Conservation (phyloP, 2,329 filamentous ascomycete genomes). For the Pseudocercospora fuligena region DNA sequence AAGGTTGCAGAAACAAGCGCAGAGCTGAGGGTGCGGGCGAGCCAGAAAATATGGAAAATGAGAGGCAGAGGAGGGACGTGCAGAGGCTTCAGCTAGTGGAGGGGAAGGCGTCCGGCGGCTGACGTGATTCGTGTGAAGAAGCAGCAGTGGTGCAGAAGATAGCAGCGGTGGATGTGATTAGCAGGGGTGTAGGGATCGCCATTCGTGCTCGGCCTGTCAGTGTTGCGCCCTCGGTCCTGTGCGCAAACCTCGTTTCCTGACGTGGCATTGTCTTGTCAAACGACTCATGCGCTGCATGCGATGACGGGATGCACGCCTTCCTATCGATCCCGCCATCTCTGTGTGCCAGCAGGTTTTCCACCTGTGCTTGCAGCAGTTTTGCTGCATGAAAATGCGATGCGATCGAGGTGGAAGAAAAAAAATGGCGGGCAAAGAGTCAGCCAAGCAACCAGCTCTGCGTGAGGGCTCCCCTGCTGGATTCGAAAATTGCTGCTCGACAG, state of each 20-base stretch:
- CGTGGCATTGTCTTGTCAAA: conserved; percentile 17
- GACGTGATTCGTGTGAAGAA: conserved; percentile 11
- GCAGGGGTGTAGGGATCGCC: conserved; percentile 4
- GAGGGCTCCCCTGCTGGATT: background rate
- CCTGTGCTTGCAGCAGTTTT: conserved; percentile 2
- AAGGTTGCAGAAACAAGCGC: conserved; percentile 19
- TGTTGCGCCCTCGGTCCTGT: conserved; percentile 6
- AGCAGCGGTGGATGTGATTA: conserved; percentile 7
- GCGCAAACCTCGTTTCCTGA: conserved; percentile 1
- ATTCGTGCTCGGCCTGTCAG: conserved; percentile 1
- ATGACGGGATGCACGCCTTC: conserved; percentile 1
- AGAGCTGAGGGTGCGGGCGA: conserved; percentile 11
- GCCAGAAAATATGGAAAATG: conserved; percentile 17
- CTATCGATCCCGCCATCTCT: conserved; percentile 3
- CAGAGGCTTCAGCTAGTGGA: conserved; percentile 13
- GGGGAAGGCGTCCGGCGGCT: conserved; percentile 17
- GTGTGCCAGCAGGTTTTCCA: conserved; percentile 10
- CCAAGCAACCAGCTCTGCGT: background rate
- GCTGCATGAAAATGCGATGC: conserved; percentile 1
- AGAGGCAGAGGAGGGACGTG: conserved; percentile 6
- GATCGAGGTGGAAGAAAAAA: background rate
- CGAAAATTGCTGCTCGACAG: background rate
- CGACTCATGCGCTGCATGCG: conserved; percentile 16
- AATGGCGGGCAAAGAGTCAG: background rate
- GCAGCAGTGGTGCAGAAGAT: background rate